phyloP scores from a whole-genome alignment of 1,284 basidiomycete species.

The Afroboletus lepidellus region DNA sequence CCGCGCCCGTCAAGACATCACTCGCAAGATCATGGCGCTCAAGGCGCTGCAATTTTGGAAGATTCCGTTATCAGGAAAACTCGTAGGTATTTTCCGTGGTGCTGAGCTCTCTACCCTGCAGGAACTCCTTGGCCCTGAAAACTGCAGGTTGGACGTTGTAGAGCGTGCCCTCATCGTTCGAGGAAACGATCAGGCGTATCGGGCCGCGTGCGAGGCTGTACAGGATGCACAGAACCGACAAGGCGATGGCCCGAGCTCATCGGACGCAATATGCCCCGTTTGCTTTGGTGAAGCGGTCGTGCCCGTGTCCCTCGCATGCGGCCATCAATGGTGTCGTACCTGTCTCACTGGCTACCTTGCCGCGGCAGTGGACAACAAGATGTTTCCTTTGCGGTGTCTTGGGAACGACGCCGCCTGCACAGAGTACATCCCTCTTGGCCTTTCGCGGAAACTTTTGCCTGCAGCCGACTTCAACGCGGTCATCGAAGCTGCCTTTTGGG shows the following conservation, averaged over 20 bases:
- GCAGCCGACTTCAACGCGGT: slow-evolving; percentile 52
- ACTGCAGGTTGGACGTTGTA: slow-evolving; percentile 35
- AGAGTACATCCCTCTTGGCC: slow-evolving; percentile 48
- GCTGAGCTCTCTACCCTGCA: slow-evolving; percentile 40
- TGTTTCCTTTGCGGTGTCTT: slow-evolving; percentile 69
- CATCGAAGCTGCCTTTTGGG: slow-evolving; percentile 53
- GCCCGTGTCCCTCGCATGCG: slow-evolving; percentile 56
- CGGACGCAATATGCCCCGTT: slow-evolving; percentile 29
- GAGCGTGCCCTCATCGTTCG: slow-evolving; percentile 35
- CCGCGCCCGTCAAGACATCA: slow-evolving; percentile 41
- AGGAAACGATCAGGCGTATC: slow-evolving; percentile 35
- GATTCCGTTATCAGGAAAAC: slow-evolving; percentile 46
- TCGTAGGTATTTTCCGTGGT: slow-evolving; percentile 46
- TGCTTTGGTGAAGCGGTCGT: slow-evolving; percentile 48
- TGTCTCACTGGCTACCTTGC: slow-evolving; percentile 59
- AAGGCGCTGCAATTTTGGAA: slow-evolving; percentile 39
- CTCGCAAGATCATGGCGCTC: slow-evolving; percentile 44
- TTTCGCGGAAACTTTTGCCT: slow-evolving; percentile 49
- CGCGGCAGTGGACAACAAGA: slow-evolving; percentile 52
- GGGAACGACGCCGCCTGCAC: slow-evolving; percentile 58
- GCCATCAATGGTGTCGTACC: slow-evolving; percentile 61
- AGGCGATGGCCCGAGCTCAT: slow-evolving; percentile 15
- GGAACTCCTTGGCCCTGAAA: slow-evolving; percentile 40
- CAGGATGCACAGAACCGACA: slow-evolving; percentile 35
- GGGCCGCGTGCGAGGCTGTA: slow-evolving; percentile 41